Evolutionary conservation across 768 basidiomycete species (phyloP), one percentile per base, ranked within the genome.

Genomic region (Mycena sanguinolenta): DNA sequence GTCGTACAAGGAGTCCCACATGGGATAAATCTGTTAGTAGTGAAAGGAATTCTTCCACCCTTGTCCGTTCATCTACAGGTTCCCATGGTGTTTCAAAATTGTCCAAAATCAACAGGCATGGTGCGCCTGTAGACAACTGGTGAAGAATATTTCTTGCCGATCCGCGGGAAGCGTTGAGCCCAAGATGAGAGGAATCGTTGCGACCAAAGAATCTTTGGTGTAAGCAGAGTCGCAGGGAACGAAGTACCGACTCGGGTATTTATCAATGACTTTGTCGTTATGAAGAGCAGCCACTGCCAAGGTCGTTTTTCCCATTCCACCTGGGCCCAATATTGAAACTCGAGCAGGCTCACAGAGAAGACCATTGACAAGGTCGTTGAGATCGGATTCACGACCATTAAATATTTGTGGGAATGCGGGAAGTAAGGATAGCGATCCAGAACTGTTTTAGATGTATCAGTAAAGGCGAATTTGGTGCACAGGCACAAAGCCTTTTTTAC

Each of bases 151-250:
- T 38, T 6, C 36, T 38, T 38, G 42, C 30, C n/a, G 55, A 34
- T 3, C 46, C 25, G 1, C n/a, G 36, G 1, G 58, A 49, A 17
- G 17, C 27, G 54, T n/a, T 14, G 65, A 17, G 17, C 69, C 69
- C 17, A 70, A 30, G 23, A 52, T 36, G 4, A 25, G 19, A 49
- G 46, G 58, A 54, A 70, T 38, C 8, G 30, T 36, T 17, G 63
- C 25, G 1, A 61, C 21, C 19, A 70, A 49, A 6, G 52, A 53
- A 6, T 16, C 32, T 10, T 3, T 27, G 25, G 49, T 64, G 34
- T 23, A 25, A 4, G 63, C 63, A 2, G 63, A 59, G n/a, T 70
- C 69, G 17, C 69, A 70, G 0, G 63, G 53, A 12, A 70, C 46
- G 21, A 70, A 70, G 42, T 65, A 34, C 14, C 58, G 49, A 4